Base-by-base conservation (phyloP, 345 rosid genomes). In the Eucalyptus marginata region DNA sequence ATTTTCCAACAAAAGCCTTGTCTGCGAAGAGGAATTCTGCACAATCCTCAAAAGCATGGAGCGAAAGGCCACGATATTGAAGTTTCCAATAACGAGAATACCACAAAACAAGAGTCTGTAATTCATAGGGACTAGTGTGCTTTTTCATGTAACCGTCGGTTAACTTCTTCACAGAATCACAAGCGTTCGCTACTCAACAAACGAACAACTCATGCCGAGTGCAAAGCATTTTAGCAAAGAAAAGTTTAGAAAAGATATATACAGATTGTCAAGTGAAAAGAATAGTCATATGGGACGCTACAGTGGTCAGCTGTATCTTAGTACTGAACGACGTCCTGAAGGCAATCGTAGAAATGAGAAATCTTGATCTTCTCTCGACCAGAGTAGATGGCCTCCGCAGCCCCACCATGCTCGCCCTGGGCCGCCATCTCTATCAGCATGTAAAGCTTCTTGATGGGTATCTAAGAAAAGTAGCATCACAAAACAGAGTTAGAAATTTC, bases 391-490 rank as follows among this genome's bases (percentile, higher is more conserved):
- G 97, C 97, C 91, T 96, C 99, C 2, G 98, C 94, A 13, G 95
- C 91, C 50, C 97, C 97, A 66, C 99, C 99, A 7, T 91, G 91
- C 91, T 95, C 95, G 56, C 99, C 98, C 87, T 97, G 99, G 31
- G 96, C 99, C 8, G 99, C 99, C 99, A 98, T 98, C 90, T 98
- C 99, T 43, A 97, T 89, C 92, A 96, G 89, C 97, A 93, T 95
- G 91, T 96, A 98, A 49, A 97, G 94, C 94, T 97, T 96, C 94
- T 98, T 98, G 95, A 96, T 95, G 40, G 96, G 94, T 76, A 94
- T 94, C 95, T 95, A 76, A 33, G 68, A 36, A 44, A 86, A 59
- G 22, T n/a, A 29, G 33, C 20, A 24, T 62, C 44, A 68, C 62
- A 6, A 71, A 52, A n/a, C 36, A 3, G 16, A 40, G 80, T 68